Conservation (phyloP, 805 yeast genomes). For the Danielia oregonensis region DNA sequence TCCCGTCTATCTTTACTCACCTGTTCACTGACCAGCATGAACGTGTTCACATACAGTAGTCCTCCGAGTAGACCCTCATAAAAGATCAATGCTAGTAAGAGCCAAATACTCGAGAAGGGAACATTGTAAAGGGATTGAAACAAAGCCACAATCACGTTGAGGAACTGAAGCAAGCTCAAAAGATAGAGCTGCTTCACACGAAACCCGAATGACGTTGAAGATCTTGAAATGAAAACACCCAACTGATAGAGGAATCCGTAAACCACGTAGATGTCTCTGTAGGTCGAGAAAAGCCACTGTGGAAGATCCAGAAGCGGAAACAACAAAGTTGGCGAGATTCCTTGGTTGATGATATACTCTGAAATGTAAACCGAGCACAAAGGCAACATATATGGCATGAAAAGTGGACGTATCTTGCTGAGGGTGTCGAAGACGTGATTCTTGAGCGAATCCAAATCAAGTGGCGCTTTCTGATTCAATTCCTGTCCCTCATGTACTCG, state of each 20-base stretch:
- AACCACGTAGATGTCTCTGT: constrained; percentile 84
- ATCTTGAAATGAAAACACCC: constrained; percentile 89
- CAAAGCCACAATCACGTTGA: constrained; percentile 57
- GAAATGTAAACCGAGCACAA: constrained; percentile 76
- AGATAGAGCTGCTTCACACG: constrained; percentile 57
- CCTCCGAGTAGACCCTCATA: constrained; percentile 95
- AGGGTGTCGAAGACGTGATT: constrained; percentile 3
- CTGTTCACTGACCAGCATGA: constrained; percentile 65
- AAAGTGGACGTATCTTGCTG: constrained; percentile 37
- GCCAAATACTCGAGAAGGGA: constrained; percentile 57
- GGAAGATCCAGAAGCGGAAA: constrained; percentile 73
- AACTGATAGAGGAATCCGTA: constrained; percentile 87
- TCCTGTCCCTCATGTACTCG: too few relatives aligned
- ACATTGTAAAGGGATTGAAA: constrained; percentile 60
- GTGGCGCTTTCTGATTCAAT: neutral
- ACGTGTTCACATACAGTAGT: constrained; percentile 84
- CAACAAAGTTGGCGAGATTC: constrained; percentile 81
- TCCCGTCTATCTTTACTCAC: constrained; percentile 38
- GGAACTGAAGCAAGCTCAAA: constrained; percentile 62
- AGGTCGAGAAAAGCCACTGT: constrained; percentile 48
- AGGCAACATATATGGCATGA: constrained; percentile 78
- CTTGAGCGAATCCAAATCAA: neutral
- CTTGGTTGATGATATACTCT: constrained; percentile 89
- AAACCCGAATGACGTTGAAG: constrained; percentile 64
- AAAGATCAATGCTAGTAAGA: constrained; percentile 59